These are phyloP conservation scores for Margaritispora aquatica DNA, from an alignment of 495 filamentous ascomycete genomes.

Conservation along the genomic window DNA sequence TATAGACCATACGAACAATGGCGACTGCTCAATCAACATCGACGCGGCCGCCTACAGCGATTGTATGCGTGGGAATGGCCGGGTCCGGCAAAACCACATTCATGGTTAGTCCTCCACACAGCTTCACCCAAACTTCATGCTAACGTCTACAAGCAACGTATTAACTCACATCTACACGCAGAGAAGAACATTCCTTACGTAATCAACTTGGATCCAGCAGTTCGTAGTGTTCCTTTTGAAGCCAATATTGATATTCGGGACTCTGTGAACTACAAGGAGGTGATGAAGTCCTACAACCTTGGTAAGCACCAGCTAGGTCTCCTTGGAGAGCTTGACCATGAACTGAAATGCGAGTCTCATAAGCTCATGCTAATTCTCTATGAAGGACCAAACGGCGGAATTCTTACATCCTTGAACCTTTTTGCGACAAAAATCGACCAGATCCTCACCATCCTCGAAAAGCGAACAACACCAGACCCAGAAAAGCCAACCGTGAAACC, in stretches of 20 bases:
- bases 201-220: constrained; percentile 94
- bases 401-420: constrained; percentile 89
- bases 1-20: constrained; percentile 4
- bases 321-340: too few relatives aligned
- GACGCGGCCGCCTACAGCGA: constrained; percentile 42
- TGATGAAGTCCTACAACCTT: constrained; percentile 98
- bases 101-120: too few relatives aligned
- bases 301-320: too few relatives aligned
- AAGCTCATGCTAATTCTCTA: neutral
- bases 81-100: constrained; percentile 97
- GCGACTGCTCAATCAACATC: constrained; percentile 11
- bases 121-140: too few relatives aligned
- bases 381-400: too few relatives aligned
- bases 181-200: constrained; percentile 77
- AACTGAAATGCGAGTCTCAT: too few relatives aligned
- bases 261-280: constrained; percentile 98
- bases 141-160: too few relatives aligned
- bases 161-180: constrained; percentile 82
- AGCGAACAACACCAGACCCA: constrained; percentile 64
- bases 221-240: constrained; percentile 92
- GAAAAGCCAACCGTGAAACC: constrained; percentile 52
- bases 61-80: constrained; percentile 98
- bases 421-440: constrained; percentile 98
- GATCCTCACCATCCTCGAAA: constrained; percentile 82
- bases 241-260: constrained; percentile 99